Conservation (phyloP, 23 red algal species). For the Cyanidioschyzon merolae region DNA sequence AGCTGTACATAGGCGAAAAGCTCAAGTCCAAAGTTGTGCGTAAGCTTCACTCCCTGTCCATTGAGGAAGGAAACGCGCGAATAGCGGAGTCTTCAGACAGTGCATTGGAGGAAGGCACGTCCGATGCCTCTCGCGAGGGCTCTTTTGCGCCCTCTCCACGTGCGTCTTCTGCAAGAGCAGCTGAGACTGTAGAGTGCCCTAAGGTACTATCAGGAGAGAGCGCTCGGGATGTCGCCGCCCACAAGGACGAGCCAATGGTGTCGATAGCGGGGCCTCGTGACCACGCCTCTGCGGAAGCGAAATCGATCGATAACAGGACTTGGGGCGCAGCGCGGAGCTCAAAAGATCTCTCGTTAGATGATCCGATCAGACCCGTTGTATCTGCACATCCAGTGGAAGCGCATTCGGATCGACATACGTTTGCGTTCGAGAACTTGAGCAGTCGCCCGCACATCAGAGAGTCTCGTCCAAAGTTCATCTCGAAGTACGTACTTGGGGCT, state of each 20-base stretch:
- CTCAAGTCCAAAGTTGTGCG: not conserved
- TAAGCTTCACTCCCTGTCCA: slow-evolving; percentile 1
- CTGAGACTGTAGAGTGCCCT: too few species aligned
- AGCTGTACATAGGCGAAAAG: not conserved
- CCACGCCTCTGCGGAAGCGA: too few species aligned
- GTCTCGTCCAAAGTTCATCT: slow-evolving; percentile 35
- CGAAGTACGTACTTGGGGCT: slow-evolving; percentile 60
- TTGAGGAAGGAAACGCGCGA: not conserved
- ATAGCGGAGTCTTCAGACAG: not conserved
- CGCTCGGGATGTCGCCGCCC: too few species aligned
- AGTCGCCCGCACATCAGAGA: not conserved
- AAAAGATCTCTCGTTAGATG: too few species aligned
- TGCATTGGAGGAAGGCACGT: not conserved
- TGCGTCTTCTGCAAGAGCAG: not conserved
- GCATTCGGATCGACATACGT: not conserved
- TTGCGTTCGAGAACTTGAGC: not conserved
- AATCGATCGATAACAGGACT: too few species aligned
- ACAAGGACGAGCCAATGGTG: too few species aligned
- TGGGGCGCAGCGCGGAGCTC: too few species aligned
- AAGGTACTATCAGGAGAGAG: too few species aligned
- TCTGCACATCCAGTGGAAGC: too few species aligned
- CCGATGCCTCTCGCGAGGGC: not conserved
- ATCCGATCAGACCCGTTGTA: too few species aligned
- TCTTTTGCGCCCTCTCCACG: not conserved
- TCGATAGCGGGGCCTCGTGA: too few species aligned